Evolutionary conservation across 1,139 yeast genomes (phyloP).

Genomic region (Geotrichum klebahnii): DNA sequence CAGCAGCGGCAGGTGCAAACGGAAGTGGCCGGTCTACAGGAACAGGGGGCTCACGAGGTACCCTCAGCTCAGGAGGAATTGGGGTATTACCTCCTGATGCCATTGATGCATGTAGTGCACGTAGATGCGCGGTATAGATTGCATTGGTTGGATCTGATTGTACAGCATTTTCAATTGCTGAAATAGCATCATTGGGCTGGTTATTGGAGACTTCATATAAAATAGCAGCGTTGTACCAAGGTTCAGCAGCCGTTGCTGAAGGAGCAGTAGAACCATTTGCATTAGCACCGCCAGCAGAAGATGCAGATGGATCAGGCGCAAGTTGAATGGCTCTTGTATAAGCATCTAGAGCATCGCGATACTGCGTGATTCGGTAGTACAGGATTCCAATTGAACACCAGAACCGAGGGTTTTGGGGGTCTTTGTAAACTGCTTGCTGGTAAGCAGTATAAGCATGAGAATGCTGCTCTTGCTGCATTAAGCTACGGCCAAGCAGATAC

Average conservation of each 20-base stretch:
- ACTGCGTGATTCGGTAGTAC: conserved; percentile 91
- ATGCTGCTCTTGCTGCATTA: conserved; percentile 92
- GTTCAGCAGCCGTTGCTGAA: conserved; percentile 61
- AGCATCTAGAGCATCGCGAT: conserved; percentile 94
- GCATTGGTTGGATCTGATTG: conserved; percentile 90
- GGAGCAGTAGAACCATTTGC: too few relatives aligned
- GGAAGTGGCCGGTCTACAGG: conserved; percentile 23
- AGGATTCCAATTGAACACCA: conserved; percentile 98
- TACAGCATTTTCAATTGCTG: conserved; percentile 94
- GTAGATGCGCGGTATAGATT: conserved; percentile 82
- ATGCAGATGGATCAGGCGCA: conserved; percentile 59
- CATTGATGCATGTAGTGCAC: conserved; percentile 3
- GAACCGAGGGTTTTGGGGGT: conserved; percentile 92
- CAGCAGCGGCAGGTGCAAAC: neutral
- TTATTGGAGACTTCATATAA: conserved; percentile 94
- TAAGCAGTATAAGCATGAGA: conserved; percentile 96
- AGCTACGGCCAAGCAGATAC: conserved; percentile 94
- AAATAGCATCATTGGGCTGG: conserved; percentile 89
- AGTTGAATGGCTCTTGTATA: conserved; percentile 92
- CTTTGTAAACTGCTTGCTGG: conserved; percentile 97
- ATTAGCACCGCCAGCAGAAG: neutral
- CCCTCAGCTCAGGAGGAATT: conserved; percentile 14
- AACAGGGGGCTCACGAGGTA: conserved; percentile 19
- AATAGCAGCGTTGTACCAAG: conserved; percentile 97
- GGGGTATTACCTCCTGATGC: neutral